phyloP scores from a whole-genome alignment of 306 rosid species.

The Vachellia collinsii region DNA sequence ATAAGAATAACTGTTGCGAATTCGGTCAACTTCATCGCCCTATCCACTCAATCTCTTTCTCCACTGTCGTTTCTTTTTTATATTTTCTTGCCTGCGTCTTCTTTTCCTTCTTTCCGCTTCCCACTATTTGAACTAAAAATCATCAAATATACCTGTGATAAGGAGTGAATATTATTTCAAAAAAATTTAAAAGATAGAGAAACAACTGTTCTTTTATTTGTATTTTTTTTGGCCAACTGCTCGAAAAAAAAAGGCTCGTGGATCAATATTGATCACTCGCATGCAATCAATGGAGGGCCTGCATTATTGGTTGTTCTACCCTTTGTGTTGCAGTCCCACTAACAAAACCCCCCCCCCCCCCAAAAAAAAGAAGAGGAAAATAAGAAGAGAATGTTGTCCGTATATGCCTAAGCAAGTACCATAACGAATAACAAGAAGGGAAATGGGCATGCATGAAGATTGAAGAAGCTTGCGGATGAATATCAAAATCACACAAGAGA shows the following conservation, averaged over 20 bases:
- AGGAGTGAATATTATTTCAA: neutral
- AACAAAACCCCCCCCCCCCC: neutral
- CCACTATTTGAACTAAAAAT: neutral
- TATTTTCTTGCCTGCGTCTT: neutral
- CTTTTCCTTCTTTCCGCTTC: neutral
- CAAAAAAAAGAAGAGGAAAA: neutral
- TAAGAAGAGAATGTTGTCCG: constrained; percentile 26
- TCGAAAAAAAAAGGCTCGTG: neutral
- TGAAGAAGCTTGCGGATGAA: neutral
- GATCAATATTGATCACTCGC: neutral
- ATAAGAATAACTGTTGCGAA: neutral
- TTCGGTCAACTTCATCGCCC: constrained; percentile 3
- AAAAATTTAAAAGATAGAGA: neutral
- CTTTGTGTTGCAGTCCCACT: neutral
- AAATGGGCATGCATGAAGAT: neutral
- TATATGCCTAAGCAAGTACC: neutral
- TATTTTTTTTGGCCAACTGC: neutral
- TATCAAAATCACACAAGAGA: neutral
- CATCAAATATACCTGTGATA: neutral
- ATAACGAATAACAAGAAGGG: neutral
- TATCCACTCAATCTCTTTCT: neutral
- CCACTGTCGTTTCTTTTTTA: neutral
- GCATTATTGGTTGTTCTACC: constrained; percentile 28
- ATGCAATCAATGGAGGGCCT: neutral
- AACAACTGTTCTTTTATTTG: neutral